Evolutionary conservation across 345 rosid genomes (phyloP).

Genomic region (Citrus reticulata): DNA sequence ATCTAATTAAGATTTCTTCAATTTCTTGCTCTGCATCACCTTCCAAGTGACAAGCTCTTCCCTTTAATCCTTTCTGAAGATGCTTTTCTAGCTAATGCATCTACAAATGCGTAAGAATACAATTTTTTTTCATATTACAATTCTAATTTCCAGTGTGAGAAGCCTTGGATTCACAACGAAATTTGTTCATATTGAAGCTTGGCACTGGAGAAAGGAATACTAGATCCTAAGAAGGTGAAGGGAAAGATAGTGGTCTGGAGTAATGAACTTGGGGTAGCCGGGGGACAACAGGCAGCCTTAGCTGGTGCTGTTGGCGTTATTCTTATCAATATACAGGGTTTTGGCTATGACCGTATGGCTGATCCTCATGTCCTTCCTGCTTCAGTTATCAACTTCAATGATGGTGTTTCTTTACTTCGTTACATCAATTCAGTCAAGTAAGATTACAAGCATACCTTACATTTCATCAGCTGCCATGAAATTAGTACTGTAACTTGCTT

Average conservation of each 20-base stretch:
- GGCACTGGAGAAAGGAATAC: slow-evolving; percentile 32
- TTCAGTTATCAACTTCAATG: slow-evolving; percentile 44
- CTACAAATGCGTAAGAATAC: slow-evolving; percentile 52
- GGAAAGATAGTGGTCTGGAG: slow-evolving; percentile 17
- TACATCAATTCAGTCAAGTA: slow-evolving; percentile 58
- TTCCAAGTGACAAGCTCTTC: slow-evolving; percentile 48
- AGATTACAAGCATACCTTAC: neutral
- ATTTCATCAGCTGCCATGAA: neutral
- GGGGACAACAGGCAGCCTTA: slow-evolving; percentile 43
- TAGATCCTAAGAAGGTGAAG: slow-evolving; percentile 55
- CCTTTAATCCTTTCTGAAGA: slow-evolving; percentile 47
- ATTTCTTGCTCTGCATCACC: too few relatives aligned
- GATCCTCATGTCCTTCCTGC: slow-evolving; percentile 79
- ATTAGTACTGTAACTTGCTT: neutral
- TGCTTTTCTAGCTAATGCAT: slow-evolving; percentile 49
- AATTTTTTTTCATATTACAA: too few relatives aligned
- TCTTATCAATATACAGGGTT: slow-evolving; percentile 8
- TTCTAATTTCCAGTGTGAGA: neutral
- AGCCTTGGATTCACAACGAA: neutral
- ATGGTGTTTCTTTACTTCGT: slow-evolving; percentile 40
- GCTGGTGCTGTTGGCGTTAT: slow-evolving; percentile 81
- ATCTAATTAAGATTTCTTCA: too few relatives aligned
- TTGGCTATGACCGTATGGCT: slow-evolving; percentile 10
- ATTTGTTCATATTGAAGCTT: slow-evolving; percentile 27
- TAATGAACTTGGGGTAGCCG: too few relatives aligned